Evolutionary conservation across 2,329 filamentous ascomycete genomes (phyloP), one percentile per base, ranked within the genome.

Genomic region (Colletotrichum sp.): DNA sequence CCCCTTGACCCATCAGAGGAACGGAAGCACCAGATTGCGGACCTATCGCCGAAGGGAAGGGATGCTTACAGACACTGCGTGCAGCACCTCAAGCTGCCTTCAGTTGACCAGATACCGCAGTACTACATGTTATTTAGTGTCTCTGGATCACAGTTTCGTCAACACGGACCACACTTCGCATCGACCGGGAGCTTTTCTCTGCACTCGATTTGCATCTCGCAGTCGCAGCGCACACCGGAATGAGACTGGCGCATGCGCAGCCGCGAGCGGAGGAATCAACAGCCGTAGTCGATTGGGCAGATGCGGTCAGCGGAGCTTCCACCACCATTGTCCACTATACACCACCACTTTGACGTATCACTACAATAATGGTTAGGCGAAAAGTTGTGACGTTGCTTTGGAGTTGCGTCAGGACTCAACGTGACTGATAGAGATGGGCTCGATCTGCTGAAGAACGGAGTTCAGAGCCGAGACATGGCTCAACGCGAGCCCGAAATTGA

Each of bases 1-100:
- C 65, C 68, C 63, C 61, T 61, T 75, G 75, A 60, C 63, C 75
- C 75, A 72, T 72, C 55, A 69, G 68, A 71, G 66, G 63, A 72
- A 75, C 36, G 63, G 66, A 73, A 77, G 68, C 67, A 52, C 43
- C 43, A 77, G 63, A 64, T 28, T 52, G 32, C 59, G 36, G 57
- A 61, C 39, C 21, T 57, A 68, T 73, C 43, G 61, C 39, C 34
- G 69, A 57, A 73, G 24, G 32, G 32, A 36, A 64, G 61, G 18
- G 34, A 48, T 34, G 18, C 30, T 36, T 30, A 21, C 30, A 32
- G 30, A 28, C 57, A 60, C 28, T 32, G 57, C 57, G 43, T 52
- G 43, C 43, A 21, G 43, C n/a, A 21, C 43, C 43, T 52, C 43
- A 52, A 24, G 43, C 43, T 24, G 43, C 43, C 43, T 52, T 21